Evolutionary conservation across 441 rosid species (phyloP).

Genomic region (Brassica balearica): DNA sequence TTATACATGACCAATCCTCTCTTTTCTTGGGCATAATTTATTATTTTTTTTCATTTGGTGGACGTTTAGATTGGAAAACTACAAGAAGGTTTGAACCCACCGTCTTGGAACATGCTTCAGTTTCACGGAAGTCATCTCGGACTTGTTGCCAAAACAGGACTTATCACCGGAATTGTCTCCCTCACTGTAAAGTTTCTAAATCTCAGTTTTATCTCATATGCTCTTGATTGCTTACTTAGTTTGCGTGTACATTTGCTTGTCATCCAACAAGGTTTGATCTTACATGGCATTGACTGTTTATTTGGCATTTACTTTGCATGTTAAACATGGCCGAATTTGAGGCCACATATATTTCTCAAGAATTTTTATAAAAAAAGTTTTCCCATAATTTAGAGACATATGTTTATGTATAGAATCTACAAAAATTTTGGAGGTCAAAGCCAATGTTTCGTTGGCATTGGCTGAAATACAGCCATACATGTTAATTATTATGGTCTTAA

Average conservation of each 20-base stretch:
- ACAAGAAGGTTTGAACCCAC: conserved; percentile 87
- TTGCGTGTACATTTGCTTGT: not conserved
- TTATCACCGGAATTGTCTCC: conserved; percentile 84
- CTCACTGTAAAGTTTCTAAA: conserved; percentile 65
- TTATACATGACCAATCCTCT: conserved; percentile 10
- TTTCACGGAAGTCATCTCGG: conserved; percentile 77
- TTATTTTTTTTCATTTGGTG: not conserved
- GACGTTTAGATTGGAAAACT: conserved; percentile 73
- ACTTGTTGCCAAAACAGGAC: conserved; percentile 75
- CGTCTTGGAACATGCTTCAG: conserved; percentile 87
- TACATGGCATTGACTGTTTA: too few species aligned
- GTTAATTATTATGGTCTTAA: too few species aligned
- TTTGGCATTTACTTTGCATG: too few species aligned
- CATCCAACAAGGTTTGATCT: not conserved
- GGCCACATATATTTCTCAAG: too few species aligned
- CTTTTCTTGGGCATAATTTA: conserved; percentile 6
- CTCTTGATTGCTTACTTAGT: not conserved
- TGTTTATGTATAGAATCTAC: too few species aligned
- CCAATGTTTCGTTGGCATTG: too few species aligned
- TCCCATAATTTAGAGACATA: too few species aligned
- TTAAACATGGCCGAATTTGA: too few species aligned
- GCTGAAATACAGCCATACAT: too few species aligned
- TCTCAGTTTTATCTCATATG: too few species aligned
- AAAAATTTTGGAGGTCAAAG: too few species aligned
- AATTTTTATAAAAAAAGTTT: too few species aligned